Evolutionary conservation across 495 filamentous ascomycete species (phyloP).

Genomic region (Penicillium tannophilum): DNA sequence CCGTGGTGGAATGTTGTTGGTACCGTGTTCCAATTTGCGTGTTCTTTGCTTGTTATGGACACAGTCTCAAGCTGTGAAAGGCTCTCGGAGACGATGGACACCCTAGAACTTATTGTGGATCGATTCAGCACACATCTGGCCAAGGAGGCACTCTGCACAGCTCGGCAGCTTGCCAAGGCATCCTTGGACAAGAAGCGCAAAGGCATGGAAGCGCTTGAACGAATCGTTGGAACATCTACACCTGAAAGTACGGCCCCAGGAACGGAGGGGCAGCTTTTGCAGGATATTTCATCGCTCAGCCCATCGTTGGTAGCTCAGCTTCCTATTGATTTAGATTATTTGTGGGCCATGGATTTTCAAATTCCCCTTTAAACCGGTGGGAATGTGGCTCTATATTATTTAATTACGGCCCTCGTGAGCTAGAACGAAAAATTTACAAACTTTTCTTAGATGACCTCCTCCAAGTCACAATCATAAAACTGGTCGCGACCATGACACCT

Average conservation of each 20-base stretch:
- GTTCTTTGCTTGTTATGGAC: constrained; percentile 45
- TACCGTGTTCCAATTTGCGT: constrained; percentile 46
- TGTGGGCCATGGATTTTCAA: constrained; percentile 22
- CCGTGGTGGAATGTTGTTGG: constrained; percentile 49
- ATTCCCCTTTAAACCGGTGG: background rate
- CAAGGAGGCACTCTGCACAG: constrained; percentile 43
- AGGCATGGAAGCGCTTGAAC: constrained; percentile 21
- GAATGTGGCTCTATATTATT: constrained; percentile 1
- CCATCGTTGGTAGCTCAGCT: constrained; percentile 13
- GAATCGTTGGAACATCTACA: constrained; percentile 12
- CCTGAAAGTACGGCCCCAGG: background rate
- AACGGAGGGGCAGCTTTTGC: constrained; percentile 4
- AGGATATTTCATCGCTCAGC: constrained; percentile 13
- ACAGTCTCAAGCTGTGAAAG: constrained; percentile 31
- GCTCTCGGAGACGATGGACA: constrained; percentile 39
- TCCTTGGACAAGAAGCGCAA: constrained; percentile 29
- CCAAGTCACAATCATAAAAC: constrained; percentile 23
- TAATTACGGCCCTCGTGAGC: background rate
- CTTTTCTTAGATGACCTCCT: constrained; percentile 5
- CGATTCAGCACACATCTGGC: constrained; percentile 36
- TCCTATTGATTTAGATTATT: constrained; percentile 20
- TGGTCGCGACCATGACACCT: constrained; percentile 21
- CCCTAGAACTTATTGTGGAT: constrained; percentile 34
- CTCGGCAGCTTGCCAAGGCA: constrained; percentile 31
- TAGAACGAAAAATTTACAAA: background rate